phyloP scores from a whole-genome alignment of 1,284 basidiomycete species.

The Sutorius eximius region DNA sequence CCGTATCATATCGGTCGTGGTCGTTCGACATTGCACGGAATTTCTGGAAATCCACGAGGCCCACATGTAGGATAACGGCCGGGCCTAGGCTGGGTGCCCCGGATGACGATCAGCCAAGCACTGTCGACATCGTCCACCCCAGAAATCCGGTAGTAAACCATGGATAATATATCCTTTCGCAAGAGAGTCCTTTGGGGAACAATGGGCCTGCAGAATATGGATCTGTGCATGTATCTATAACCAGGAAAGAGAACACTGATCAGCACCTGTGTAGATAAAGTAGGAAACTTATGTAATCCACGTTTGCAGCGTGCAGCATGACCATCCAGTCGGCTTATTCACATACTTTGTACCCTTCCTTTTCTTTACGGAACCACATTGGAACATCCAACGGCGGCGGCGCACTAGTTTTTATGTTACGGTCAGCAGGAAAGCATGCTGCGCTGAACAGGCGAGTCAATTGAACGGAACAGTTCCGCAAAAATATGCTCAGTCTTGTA shows the following conservation, averaged over 20 bases:
- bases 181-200: neutral
- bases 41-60: no score
- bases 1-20: no score
- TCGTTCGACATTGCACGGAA: no score
- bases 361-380: constrained; percentile 13
- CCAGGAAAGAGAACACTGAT: no score
- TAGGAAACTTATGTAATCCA: neutral
- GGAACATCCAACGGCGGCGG: constrained; percentile 10
- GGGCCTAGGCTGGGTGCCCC: no score
- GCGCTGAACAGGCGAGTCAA: constrained; percentile 30
- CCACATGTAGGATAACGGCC: no score
- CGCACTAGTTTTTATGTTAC: constrained; percentile 33
- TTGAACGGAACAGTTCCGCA: neutral
- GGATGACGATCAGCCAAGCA: no score
- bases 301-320: constrained; percentile 4
- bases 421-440: constrained; percentile 28
- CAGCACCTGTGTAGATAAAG: neutral
- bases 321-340: constrained; percentile 5
- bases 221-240: no score
- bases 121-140: no score
- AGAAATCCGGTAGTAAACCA: neutral
- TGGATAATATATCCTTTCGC: neutral
- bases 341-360: neutral
- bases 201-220: neutral
- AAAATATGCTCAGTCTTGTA: constrained; percentile 5